Base-by-base conservation (phyloP, 768 basidiomycete genomes). In the Termitomyces heimii region DNA sequence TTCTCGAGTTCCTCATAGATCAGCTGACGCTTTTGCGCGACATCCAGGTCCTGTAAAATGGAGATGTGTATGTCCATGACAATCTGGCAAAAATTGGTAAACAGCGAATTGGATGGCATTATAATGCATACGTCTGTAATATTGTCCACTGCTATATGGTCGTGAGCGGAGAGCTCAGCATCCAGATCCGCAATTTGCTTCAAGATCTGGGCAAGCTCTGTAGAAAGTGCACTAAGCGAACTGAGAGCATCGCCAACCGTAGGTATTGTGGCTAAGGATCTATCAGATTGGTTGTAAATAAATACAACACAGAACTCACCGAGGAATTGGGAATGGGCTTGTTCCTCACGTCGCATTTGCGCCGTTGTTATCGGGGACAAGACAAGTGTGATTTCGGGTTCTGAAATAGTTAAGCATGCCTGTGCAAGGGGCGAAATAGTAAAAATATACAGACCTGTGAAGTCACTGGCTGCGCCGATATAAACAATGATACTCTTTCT, bases 221-320 rank as follows among this genome's bases (percentile, higher is more conserved):
- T 76, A 53, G 82, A 81, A 3, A 92, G 76, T 44, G 80, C 76
- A 37, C 82, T 79, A 44, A 92, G 72, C 0, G 86, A 82, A 51
- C 86, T 82, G 24, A 92, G 77, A 2, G 84, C 81, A 63, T 92
- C 86, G 3, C 88, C 87, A 3, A 93, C 74, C 0, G 86, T 88
- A 10, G 91, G 91, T 18, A 89, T 79, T 8, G 87, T 87, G 1
- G 86, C 91, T 89, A 60, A 9, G 57, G 53, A 6, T 53, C 5
- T 8, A 46, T 60, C 55, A 54, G 57, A 28, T 54, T n/a, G 26
- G 16, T 46, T 26, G 20, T 1, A 39, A 50, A 9, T 9, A 29
- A 37, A 32, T 3, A 42, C 12, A 53, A 16, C 2, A 34, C 24
- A 37, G 34, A n/a, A 70, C 79, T 29, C 59, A 84, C 87, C 80